phyloP scores from a whole-genome alignment of 345 rosid genomes.

The Populus deltoides region DNA sequence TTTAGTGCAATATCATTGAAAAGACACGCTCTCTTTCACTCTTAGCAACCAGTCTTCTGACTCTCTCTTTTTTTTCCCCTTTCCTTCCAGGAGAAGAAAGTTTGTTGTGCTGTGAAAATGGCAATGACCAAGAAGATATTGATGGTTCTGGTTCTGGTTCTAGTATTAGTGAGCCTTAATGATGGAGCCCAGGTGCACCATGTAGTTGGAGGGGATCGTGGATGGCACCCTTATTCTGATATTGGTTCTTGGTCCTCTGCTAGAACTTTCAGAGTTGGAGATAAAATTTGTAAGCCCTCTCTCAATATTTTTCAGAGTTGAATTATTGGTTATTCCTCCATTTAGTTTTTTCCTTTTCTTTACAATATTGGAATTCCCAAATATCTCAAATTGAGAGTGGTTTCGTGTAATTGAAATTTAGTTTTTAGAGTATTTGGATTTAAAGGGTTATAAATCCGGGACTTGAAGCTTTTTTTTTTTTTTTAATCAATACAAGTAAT shows the following conservation, averaged over 20 bases:
- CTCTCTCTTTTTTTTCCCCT: not conserved
- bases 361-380: too few species aligned
- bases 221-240: conserved; percentile 51
- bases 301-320: not conserved
- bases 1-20: not conserved
- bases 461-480: too few species aligned
- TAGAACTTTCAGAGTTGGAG: conserved; percentile 54
- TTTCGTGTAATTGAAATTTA: too few species aligned
- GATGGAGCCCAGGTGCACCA: conserved; percentile 52
- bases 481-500: too few species aligned
- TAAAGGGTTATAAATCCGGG: not conserved
- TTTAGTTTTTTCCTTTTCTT: too few species aligned
- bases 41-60: not conserved
- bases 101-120: not conserved
- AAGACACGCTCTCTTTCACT: not conserved
- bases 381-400: too few species aligned
- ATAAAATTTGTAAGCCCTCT: conserved; percentile 51
- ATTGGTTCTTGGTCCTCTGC: conserved; percentile 49
- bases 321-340: too few species aligned
- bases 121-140: not conserved
- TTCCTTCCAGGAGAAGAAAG: too few species aligned
- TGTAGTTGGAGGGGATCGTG: conserved; percentile 64
- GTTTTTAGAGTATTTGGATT: too few species aligned
- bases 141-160: conserved; percentile 16
- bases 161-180: conserved; percentile 15